A percentile compares a stretch with the other conserved stretches of the same genome.
Conservation (phyloP, 2,329 filamentous ascomycete species). For the Aureobasidium subglaciale region DNA sequence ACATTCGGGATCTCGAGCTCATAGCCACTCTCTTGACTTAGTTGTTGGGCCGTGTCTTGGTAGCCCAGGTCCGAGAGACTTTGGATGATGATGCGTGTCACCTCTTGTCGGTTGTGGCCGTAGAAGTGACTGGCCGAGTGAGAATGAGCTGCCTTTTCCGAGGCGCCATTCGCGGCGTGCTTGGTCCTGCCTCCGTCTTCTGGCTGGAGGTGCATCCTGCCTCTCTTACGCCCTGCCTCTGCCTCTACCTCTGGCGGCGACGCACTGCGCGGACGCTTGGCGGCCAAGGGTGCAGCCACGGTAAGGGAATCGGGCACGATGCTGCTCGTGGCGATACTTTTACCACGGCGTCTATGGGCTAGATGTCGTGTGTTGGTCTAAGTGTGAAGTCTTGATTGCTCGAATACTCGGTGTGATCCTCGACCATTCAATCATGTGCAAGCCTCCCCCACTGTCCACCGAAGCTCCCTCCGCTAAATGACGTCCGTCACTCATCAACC, state of each 20-base stretch:
- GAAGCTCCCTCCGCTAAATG: neutral
- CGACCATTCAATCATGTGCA: neutral
- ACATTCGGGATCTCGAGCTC: constrained; percentile 81
- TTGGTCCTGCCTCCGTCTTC: neutral
- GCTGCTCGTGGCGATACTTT: neutral
- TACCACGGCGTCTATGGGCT: neutral
- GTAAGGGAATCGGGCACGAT: neutral
- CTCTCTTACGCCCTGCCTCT: constrained; percentile 2
- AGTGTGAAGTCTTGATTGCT: neutral
- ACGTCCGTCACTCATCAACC: neutral
- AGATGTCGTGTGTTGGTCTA: neutral
- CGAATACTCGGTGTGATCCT: too few species aligned
- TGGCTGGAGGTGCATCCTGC: constrained; percentile 10
- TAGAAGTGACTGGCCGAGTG: constrained; percentile 48
- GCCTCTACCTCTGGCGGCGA: constrained; percentile 11
- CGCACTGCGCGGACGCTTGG: constrained; percentile 15
- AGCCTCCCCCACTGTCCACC: neutral
- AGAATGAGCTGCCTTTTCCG: constrained; percentile 17
- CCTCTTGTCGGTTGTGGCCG: constrained; percentile 85
- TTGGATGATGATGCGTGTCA: constrained; percentile 88
- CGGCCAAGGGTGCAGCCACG: constrained; percentile 10
- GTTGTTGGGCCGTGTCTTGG: constrained; percentile 61
- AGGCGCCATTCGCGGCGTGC: neutral
- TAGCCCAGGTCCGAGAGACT: constrained; percentile 86
- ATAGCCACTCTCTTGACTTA: constrained; percentile 77